Conservation (phyloP, 352 stramenopile species). For the Phytophthora sp. region DNA sequence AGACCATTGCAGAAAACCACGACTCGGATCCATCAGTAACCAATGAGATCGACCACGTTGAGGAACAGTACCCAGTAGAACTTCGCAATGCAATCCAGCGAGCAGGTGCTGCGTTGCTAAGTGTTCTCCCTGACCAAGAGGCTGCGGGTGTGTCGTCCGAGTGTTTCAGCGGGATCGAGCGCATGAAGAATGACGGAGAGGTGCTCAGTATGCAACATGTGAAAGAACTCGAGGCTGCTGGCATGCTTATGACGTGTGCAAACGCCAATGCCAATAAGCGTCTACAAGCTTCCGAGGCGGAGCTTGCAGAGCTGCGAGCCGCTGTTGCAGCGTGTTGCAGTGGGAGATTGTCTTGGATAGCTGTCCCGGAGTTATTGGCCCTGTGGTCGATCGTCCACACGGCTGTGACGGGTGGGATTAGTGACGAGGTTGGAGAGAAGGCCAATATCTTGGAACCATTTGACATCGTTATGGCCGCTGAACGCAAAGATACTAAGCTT, state of each 20-base stretch:
- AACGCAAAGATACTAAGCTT: too few relatives aligned
- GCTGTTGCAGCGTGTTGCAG: conserved; percentile 9
- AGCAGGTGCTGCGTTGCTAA: conserved; percentile 14
- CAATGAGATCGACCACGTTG: conserved; percentile 20
- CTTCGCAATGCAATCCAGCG: conserved; percentile 12
- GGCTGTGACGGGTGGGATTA: conserved; percentile 8
- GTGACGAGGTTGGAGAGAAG: conserved; percentile 12
- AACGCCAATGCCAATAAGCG: not conserved
- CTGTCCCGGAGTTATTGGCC: conserved; percentile 14
- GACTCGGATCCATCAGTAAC: conserved; percentile 15
- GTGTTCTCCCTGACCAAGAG: conserved; percentile 4
- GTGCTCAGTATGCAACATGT: conserved; percentile 11
- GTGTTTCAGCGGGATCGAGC: conserved; percentile 12
- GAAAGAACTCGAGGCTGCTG: conserved; percentile 15
- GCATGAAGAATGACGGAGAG: conserved; percentile 16
- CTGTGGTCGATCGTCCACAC: conserved; percentile 23
- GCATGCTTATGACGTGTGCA: conserved; percentile 14
- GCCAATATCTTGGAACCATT: conserved; percentile 14
- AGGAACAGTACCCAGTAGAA: conserved; percentile 16
- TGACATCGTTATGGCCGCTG: conserved; percentile 7
- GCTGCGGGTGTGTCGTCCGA: conserved; percentile 12
- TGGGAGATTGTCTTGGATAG: conserved; percentile 5
- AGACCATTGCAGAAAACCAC: conserved; percentile 15
- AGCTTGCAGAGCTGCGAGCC: conserved; percentile 22
- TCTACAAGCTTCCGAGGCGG: conserved; percentile 1